phyloP scores from a whole-genome alignment of 805 yeast genomes.

The Hagleromyces aurorensis region DNA sequence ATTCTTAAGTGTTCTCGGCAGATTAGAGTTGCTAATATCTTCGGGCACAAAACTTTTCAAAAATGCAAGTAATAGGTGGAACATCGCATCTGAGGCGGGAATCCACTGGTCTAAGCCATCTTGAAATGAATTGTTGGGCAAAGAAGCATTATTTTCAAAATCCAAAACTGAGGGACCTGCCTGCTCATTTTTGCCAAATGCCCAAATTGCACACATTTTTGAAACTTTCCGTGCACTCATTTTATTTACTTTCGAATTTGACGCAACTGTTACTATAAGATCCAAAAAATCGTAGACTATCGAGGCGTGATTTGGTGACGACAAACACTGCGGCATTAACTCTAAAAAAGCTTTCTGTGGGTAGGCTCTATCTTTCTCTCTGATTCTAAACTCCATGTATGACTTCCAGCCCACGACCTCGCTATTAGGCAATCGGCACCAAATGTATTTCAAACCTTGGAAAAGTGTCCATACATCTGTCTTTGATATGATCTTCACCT shows the following conservation, averaged over 20 bases:
- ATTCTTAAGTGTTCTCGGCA: slow-evolving; percentile 62
- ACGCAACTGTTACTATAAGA: slow-evolving; percentile 63
- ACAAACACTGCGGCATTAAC: slow-evolving; percentile 76
- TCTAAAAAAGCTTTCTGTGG: slow-evolving; percentile 70
- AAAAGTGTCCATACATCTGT: slow-evolving; percentile 66
- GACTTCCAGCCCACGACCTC: slow-evolving; percentile 84
- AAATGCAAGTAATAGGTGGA: slow-evolving; percentile 70
- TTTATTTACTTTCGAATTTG: slow-evolving; percentile 71
- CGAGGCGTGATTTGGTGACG: slow-evolving; percentile 82
- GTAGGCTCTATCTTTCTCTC: slow-evolving; percentile 56
- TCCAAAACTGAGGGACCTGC: slow-evolving; percentile 23
- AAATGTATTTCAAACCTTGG: slow-evolving; percentile 69
- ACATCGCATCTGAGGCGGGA: slow-evolving; percentile 77
- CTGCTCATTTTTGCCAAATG: slow-evolving; percentile 41
- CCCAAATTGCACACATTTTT: slow-evolving; percentile 84
- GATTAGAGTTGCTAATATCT: slow-evolving; percentile 41
- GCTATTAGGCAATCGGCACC: slow-evolving; percentile 77
- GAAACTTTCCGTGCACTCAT: slow-evolving; percentile 74
- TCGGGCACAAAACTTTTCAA: slow-evolving; percentile 69
- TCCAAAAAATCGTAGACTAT: slow-evolving; percentile 85
- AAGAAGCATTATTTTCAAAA: slow-evolving; percentile 11
- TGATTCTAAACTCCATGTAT: slow-evolving; percentile 57
- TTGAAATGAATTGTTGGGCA: slow-evolving; percentile 38
- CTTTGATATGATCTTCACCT: slow-evolving; percentile 35
- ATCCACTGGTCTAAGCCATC: slow-evolving; percentile 74